Percentiles rank a stretch among this genome's conserved stretches.
phyloP scores from a whole-genome alignment of 169 alveolate genomes.

The Miamiensis avidus region DNA sequence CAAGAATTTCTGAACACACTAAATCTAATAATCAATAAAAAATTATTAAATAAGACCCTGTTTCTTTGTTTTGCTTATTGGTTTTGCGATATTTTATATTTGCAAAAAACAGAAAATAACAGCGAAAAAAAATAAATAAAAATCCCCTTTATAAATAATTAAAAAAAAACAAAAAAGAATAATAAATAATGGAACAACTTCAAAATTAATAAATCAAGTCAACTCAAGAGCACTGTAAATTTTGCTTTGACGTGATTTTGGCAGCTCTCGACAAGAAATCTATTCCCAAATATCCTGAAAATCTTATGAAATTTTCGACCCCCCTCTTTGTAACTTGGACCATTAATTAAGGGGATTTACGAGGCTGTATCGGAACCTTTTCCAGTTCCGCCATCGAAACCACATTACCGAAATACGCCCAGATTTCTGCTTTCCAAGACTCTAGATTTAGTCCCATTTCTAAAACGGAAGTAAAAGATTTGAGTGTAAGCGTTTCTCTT shows the following conservation, averaged over 20 bases:
- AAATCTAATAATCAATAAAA: too few species aligned
- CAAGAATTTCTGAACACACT: too few species aligned
- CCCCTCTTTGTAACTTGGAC: conserved; percentile 66
- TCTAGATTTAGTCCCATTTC: conserved; percentile 53
- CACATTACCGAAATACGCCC: conserved; percentile 40
- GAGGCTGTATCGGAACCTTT: conserved; percentile 70
- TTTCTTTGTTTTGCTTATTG: too few species aligned
- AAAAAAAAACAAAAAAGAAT: too few species aligned
- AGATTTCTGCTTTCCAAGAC: conserved; percentile 54
- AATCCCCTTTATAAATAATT: too few species aligned
- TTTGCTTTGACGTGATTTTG: conserved; percentile 49
- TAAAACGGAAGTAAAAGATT: conserved; percentile 29
- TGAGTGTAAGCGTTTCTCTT: conserved; percentile 49
- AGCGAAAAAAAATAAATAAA: too few species aligned
- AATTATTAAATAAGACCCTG: too few species aligned
- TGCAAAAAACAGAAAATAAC: too few species aligned
- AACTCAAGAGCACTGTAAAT: conserved; percentile 44
- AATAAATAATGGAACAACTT: background rate
- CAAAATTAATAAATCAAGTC: conserved; percentile 25
- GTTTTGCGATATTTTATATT: too few species aligned
- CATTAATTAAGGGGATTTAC: conserved; percentile 39
- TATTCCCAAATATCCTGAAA: conserved; percentile 33
- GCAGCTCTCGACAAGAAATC: conserved; percentile 27
- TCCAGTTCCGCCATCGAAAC: conserved; percentile 37
- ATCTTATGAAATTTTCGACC: conserved; percentile 23